Evolutionary conservation across 2,329 filamentous ascomycete species (phyloP).

Genomic region (Fusarium sambucinum): DNA sequence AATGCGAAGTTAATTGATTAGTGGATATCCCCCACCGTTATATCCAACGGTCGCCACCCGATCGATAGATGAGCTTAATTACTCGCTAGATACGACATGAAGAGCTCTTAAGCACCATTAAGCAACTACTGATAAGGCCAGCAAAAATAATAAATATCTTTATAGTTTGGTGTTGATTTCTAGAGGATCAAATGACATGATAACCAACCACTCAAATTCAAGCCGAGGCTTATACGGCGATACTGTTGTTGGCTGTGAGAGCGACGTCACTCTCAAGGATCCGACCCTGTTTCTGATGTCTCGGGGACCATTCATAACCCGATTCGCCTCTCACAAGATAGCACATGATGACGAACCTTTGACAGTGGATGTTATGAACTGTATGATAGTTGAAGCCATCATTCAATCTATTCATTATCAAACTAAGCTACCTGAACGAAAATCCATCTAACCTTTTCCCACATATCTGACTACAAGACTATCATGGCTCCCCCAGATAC

Average conservation of each 20-base stretch:
- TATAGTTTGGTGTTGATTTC: background rate
- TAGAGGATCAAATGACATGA: background rate
- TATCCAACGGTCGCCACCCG: conserved; percentile 11
- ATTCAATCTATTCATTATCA: conserved; percentile 1
- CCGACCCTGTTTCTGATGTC: conserved; percentile 43
- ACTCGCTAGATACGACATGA: background rate
- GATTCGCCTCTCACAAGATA: conserved; percentile 38
- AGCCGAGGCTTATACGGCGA: conserved; percentile 14
- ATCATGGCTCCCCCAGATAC: conserved; percentile 18
- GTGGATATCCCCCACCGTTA: conserved; percentile 6
- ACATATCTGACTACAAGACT: background rate
- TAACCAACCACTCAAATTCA: background rate
- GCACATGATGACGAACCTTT: conserved; percentile 45
- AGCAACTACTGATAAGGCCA: background rate
- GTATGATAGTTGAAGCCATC: background rate
- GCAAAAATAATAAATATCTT: background rate
- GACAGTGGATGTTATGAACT: conserved; percentile 14
- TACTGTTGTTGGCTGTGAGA: conserved; percentile 11
- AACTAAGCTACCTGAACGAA: background rate
- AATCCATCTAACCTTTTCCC: background rate
- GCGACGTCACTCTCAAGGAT: conserved; percentile 47
- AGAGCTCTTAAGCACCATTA: background rate
- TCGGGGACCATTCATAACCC: conserved; percentile 37
- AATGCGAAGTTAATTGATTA: background rate
- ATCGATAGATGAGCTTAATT: background rate